Percentiles rank a stretch among this genome's conserved stretches.
These are phyloP conservation scores for Annulohypoxylon maeteangense DNA, from an alignment of 495 filamentous ascomycete genomes.

Conservation along the genomic window DNA sequence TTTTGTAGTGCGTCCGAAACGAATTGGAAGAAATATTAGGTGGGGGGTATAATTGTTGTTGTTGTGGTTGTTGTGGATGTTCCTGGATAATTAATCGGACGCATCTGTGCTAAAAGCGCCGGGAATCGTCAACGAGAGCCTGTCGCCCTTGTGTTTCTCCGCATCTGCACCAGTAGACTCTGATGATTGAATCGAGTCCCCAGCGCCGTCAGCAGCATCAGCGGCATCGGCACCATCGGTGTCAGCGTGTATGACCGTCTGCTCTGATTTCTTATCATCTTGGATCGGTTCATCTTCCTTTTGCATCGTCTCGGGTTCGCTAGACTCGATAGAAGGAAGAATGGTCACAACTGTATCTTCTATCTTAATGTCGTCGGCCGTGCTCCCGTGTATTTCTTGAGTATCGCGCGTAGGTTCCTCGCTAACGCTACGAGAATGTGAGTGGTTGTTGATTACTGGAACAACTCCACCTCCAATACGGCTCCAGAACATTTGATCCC, in stretches of 20 bases:
- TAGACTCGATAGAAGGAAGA: constrained; percentile 5
- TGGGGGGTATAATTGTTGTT: constrained; percentile 9
- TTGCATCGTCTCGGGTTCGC: constrained; percentile 20
- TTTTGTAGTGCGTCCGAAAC: constrained; percentile 23
- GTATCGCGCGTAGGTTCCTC: constrained; percentile 35
- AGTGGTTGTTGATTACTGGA: constrained; percentile 62
- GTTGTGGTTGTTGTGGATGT: not conserved
- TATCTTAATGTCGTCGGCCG: constrained; percentile 8
- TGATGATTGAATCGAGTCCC: constrained; percentile 7
- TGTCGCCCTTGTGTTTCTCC: constrained; percentile 27
- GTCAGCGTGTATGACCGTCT: not conserved
- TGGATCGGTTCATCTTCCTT: constrained; percentile 14
- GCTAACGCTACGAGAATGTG: constrained; percentile 30
- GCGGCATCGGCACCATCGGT: too few species aligned
- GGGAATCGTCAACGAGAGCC: constrained; percentile 42
- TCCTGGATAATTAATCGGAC: constrained; percentile 16
- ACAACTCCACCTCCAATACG: constrained; percentile 89
- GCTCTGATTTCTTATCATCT: constrained; percentile 25
- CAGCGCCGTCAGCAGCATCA: not conserved
- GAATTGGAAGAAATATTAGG: constrained; percentile 25
- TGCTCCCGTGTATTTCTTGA: constrained; percentile 24
- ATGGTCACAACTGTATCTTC: not conserved
- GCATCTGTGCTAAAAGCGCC: constrained; percentile 21
- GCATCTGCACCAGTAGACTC: constrained; percentile 14
- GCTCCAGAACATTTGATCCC: constrained; percentile 97